These are phyloP conservation scores for Debaryomyces prosopidis DNA, from an alignment of 805 yeast species.

Conservation along the genomic window DNA sequence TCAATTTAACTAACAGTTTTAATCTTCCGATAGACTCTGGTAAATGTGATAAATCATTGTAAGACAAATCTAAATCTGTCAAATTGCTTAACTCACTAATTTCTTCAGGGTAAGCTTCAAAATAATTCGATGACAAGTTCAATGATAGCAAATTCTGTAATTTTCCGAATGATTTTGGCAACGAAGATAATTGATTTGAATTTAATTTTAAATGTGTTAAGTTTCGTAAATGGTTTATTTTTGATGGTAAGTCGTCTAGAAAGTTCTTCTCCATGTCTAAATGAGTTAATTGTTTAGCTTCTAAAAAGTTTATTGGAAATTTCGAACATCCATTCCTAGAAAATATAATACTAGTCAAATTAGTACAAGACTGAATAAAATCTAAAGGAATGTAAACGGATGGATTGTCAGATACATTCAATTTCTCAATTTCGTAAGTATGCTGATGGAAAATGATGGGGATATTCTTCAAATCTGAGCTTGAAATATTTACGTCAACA, in stretches of 20 bases:
- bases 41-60: slow-evolving; percentile 63
- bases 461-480: slow-evolving; percentile 76
- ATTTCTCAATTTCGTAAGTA: slow-evolving; percentile 74
- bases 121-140: slow-evolving; percentile 78
- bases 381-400: slow-evolving; percentile 81
- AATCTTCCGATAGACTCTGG: slow-evolving; percentile 65
- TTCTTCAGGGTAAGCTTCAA: slow-evolving; percentile 62
- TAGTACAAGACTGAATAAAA: slow-evolving; percentile 79
- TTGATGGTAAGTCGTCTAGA: slow-evolving; percentile 59
- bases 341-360: slow-evolving; percentile 65
- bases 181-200: slow-evolving; percentile 65
- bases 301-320: slow-evolving; percentile 73
- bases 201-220: slow-evolving; percentile 64
- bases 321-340: slow-evolving; percentile 70
- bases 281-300: slow-evolving; percentile 64
- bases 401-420: slow-evolving; percentile 86
- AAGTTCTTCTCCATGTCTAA: slow-evolving; percentile 80
- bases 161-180: slow-evolving; percentile 63
- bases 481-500: slow-evolving; percentile 69
- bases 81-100: slow-evolving; percentile 60
- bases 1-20: slow-evolving; percentile 62
- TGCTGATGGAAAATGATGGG: slow-evolving; percentile 81
- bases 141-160: slow-evolving; percentile 56
- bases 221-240: slow-evolving; percentile 53
- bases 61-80: slow-evolving; percentile 73